phyloP scores from a whole-genome alignment of 148 eudicot species.

The Rhododendron simsii region DNA sequence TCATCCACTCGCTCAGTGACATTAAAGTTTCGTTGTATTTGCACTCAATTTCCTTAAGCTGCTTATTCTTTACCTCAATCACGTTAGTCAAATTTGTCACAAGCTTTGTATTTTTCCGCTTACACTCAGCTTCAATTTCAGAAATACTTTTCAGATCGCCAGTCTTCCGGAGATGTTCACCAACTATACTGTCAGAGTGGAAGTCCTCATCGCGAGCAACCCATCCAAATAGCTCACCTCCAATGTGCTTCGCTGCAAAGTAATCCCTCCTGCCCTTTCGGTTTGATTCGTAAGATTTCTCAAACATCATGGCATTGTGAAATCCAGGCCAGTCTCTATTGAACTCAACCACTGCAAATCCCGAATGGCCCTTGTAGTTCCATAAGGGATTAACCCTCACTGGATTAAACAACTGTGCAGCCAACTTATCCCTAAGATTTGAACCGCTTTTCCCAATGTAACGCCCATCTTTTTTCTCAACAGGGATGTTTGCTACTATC shows the following conservation, averaged over 20 bases:
- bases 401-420: constrained; percentile 29
- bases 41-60: constrained; percentile 28
- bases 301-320: constrained; percentile 48
- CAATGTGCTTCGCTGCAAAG: constrained; percentile 7
- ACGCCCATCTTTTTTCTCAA: constrained; percentile 22
- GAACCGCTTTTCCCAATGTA: constrained; percentile 50
- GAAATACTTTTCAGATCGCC: constrained; percentile 44
- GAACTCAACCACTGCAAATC: constrained; percentile 51
- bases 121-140: constrained; percentile 40
- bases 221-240: constrained; percentile 49
- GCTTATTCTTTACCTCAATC: constrained; percentile 28
- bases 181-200: constrained; percentile 20
- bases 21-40: constrained; percentile 38
- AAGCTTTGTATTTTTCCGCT: constrained; percentile 29
- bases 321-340: constrained; percentile 43
- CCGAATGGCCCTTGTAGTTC: constrained; percentile 41
- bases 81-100: constrained; percentile 28
- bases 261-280: constrained; percentile 46
- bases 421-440: constrained; percentile 33
- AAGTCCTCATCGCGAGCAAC: constrained; percentile 62
- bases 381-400: constrained; percentile 51
- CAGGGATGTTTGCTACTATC: constrained; percentile 51
- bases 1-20: constrained; percentile 24
- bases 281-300: constrained; percentile 39
- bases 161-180: constrained; percentile 42